Conservation (phyloP, 805 yeast species). For the Saturnispora zaruensis region DNA sequence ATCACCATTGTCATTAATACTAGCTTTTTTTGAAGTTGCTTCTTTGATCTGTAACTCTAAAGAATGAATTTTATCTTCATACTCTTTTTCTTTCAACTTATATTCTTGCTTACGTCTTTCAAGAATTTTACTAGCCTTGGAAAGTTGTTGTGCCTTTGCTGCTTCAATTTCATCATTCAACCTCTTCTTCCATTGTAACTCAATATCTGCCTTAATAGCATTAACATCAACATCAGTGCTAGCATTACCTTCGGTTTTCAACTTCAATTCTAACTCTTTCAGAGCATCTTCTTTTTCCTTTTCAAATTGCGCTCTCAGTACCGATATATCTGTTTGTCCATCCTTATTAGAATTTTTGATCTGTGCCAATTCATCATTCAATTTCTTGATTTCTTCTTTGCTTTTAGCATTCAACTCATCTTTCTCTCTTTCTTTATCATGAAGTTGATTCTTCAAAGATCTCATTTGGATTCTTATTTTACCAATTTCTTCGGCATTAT, state of each 20-base stretch:
- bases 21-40: background rate
- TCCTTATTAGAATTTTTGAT: background rate
- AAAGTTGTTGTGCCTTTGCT: conserved; percentile 31
- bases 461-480: conserved; percentile 17
- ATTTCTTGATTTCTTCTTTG: background rate
- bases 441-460: conserved; percentile 12
- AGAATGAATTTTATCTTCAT: conserved; percentile 18
- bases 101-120: conserved; percentile 29
- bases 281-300: conserved; percentile 17
- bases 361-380: conserved; percentile 2
- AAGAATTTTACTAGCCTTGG: conserved; percentile 29
- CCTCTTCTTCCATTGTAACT: conserved; percentile 27
- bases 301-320: conserved; percentile 13
- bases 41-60: conserved; percentile 14
- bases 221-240: background rate
- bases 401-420: background rate
- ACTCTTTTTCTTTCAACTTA: conserved; percentile 29
- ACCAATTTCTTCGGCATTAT: conserved; percentile 13
- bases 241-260: conserved; percentile 12
- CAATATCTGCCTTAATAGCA: conserved; percentile 17
- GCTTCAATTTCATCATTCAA: conserved; percentile 24
- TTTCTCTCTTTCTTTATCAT: conserved; percentile 11
- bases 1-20: conserved; percentile 1
- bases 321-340: background rate
- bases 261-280: conserved; percentile 16